Conservation (phyloP, 2,329 filamentous ascomycete species). For the Coccinonectria pachysandricola region DNA sequence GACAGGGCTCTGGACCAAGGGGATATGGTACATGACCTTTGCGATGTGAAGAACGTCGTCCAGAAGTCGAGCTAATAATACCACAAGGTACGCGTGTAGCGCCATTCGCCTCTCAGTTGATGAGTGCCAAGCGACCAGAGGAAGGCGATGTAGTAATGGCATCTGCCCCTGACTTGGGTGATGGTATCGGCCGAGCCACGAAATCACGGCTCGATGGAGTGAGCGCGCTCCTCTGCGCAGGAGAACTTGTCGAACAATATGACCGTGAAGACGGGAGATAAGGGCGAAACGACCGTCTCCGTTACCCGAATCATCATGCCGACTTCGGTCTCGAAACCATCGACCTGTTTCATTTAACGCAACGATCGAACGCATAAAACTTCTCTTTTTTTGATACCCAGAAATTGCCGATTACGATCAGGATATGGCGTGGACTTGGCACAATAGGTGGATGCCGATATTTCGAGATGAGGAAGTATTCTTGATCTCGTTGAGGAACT, state of each 20-base stretch:
- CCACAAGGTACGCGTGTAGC: slow-evolving; percentile 24
- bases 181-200: slow-evolving; percentile 11
- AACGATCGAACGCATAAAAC: too few species aligned
- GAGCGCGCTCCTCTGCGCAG: slow-evolving; percentile 46
- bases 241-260: slow-evolving; percentile 46
- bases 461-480: too few species aligned
- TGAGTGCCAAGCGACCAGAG: slow-evolving; percentile 19
- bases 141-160: slow-evolving; percentile 25
- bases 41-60: slow-evolving; percentile 5
- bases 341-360: too few species aligned
- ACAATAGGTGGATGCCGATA: slow-evolving; percentile 3
- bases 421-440: too few species aligned
- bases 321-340: too few species aligned
- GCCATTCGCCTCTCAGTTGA: slow-evolving; percentile 22
- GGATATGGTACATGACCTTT: slow-evolving; percentile 26
- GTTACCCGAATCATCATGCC: too few species aligned
- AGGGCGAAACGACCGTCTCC: too few species aligned
- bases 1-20: slow-evolving; percentile 15
- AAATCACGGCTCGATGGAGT: slow-evolving; percentile 41
- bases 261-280: slow-evolving; percentile 13
- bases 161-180: slow-evolving; percentile 12
- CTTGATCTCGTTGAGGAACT: too few species aligned
- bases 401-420: too few species aligned
- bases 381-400: slow-evolving; percentile 13
- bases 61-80: slow-evolving; percentile 19